phyloP scores from a whole-genome alignment of 2,329 filamentous ascomycete genomes.

The Ramularia endophylla region DNA sequence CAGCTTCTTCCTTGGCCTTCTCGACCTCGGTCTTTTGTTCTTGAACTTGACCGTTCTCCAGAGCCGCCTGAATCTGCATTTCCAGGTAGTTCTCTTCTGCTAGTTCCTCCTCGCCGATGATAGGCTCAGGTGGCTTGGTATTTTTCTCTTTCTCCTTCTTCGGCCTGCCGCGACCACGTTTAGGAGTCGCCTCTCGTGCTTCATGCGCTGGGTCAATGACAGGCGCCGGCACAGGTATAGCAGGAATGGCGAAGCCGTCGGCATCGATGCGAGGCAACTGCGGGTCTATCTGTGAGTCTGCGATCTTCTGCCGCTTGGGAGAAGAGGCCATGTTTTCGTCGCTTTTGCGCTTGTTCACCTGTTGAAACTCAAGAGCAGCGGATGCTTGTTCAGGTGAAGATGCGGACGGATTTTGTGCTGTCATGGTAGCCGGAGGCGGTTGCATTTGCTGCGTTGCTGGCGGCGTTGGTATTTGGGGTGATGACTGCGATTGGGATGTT shows the following conservation, averaged over 20 bases:
- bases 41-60: slow-evolving; percentile 27
- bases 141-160: slow-evolving; percentile 23
- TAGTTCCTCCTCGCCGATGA: slow-evolving; percentile 41
- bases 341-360: slow-evolving; percentile 13
- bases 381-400: background rate
- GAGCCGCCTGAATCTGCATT: slow-evolving; percentile 36
- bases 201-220: slow-evolving; percentile 20
- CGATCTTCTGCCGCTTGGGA: slow-evolving; percentile 17
- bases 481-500: slow-evolving; percentile 5
- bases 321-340: slow-evolving; percentile 11
- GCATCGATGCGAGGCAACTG: slow-evolving; percentile 29
- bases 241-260: slow-evolving; percentile 39
- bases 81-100: slow-evolving; percentile 43
- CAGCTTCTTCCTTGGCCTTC: slow-evolving; percentile 23
- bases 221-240: slow-evolving; percentile 15
- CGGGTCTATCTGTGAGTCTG: slow-evolving; percentile 5
- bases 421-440: slow-evolving; percentile 7
- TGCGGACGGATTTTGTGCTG: background rate
- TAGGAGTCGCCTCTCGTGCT: slow-evolving; percentile 27
- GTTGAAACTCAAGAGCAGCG: slow-evolving; percentile 8
- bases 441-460: background rate
- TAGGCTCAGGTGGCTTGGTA: slow-evolving; percentile 29
- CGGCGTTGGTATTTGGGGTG: slow-evolving; percentile 1
- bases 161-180: slow-evolving; percentile 29
- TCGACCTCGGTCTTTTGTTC: slow-evolving; percentile 26